A percentile compares a stretch with the other conserved stretches of the same genome.
phyloP scores from a whole-genome alignment of 805 yeast genomes.

The Ogataea minuta region DNA sequence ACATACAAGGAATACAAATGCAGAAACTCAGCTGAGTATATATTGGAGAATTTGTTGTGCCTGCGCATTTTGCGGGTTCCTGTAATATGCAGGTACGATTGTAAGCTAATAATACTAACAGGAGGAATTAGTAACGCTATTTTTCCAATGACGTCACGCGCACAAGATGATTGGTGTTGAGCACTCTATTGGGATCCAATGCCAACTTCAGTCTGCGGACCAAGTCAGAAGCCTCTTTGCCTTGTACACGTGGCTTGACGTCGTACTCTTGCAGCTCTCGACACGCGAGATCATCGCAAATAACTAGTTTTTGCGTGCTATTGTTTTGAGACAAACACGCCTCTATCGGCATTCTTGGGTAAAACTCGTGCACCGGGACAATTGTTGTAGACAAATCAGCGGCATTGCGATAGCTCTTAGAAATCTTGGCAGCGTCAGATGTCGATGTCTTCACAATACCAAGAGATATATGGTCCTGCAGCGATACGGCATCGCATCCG shows the following conservation, averaged over 20 bases:
- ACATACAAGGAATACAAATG: slow-evolving; percentile 1
- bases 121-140: background rate
- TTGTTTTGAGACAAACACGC: background rate
- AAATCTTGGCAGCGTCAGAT: background rate
- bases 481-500: background rate
- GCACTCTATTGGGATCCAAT: slow-evolving; percentile 17
- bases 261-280: background rate
- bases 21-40: background rate
- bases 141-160: slow-evolving; percentile 4
- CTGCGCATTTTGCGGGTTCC: slow-evolving; percentile 1
- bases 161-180: slow-evolving; percentile 6
- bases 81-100: slow-evolving; percentile 5
- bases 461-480: background rate
- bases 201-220: slow-evolving; percentile 16
- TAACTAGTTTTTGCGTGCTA: background rate
- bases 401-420: background rate
- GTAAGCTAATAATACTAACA: background rate
- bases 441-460: background rate
- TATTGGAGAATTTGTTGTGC: background rate
- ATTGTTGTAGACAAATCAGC: background rate
- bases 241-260: background rate
- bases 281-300: slow-evolving; percentile 3
- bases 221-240: slow-evolving; percentile 3
- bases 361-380: background rate
- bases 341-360: background rate